These are phyloP conservation scores for Botryosphaeria dothidea DNA, from an alignment of 2,329 filamentous ascomycete genomes.

Conservation along the genomic window DNA sequence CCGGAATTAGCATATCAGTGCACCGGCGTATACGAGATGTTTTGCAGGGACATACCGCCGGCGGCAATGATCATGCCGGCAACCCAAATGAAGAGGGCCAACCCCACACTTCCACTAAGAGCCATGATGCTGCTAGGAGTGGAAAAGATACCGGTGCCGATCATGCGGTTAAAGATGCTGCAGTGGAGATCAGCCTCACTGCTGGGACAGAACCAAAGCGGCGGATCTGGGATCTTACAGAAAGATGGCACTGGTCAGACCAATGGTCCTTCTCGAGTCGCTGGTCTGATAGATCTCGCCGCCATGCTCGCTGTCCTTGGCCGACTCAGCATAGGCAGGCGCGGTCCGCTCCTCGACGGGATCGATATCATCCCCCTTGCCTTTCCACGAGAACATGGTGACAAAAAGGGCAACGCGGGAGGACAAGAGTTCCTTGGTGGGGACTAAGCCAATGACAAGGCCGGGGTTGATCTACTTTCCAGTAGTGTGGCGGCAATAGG, in stretches of 20 bases:
- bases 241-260: constrained; percentile 18
- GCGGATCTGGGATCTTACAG: constrained; percentile 9
- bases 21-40: constrained; percentile 66
- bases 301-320: constrained; percentile 16
- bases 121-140: constrained; percentile 61
- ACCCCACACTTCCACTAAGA: constrained; percentile 61
- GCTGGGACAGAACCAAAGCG: neutral
- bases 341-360: neutral
- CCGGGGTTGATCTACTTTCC: neutral
- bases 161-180: constrained; percentile 63
- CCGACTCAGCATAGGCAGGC: neutral
- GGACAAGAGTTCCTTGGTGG: neutral
- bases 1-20: constrained; percentile 64
- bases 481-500: neutral
- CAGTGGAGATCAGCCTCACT: constrained; percentile 2
- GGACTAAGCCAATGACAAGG: neutral
- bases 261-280: constrained; percentile 19
- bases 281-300: constrained; percentile 20
- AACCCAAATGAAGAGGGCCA: constrained; percentile 65
- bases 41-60: constrained; percentile 64
- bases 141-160: constrained; percentile 68
- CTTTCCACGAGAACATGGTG: constrained; percentile 16
- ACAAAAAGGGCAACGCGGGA: neutral
- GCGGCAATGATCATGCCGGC: constrained; percentile 62
- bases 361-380: constrained; percentile 1